Evolutionary conservation across 2,329 filamentous ascomycete genomes (phyloP), one percentile per base, ranked within the genome.

Genomic region (Clarireedia homoeocarpa): DNA sequence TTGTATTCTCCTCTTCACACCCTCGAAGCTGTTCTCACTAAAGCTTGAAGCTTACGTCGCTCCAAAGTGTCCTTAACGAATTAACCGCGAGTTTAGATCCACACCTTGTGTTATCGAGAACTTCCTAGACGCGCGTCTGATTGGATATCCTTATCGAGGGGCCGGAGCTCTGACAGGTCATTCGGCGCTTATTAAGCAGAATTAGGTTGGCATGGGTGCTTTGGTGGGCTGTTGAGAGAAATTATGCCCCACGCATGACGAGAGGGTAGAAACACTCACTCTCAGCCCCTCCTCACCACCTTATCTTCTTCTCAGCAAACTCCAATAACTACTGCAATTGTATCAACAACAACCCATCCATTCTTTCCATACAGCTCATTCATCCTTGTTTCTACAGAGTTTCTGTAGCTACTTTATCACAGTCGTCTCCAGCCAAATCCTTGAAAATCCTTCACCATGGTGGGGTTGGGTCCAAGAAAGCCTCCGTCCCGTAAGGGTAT

Each of bases 401-500:
- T 39, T 48, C 44, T 26, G 20, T 38, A 49, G 42, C 34, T 24
- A 20, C n/a, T 27, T 20, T 49, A n/a, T 39, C 17, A 12, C n/a
- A 14, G 20, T 39, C 17, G 20, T 40, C 17, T 30, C 27, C 27
- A 10, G 27, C 38, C 7, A 5, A 40, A 30, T 39, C 26, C 39
- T 49, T 54, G 46, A 54, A 62, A 55, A 56, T 48, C 53, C 39
- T 53, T 61, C 63, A 71, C 57, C 50, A 87, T 87, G 84, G 82
- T 85, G 63, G 79, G 80, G 66, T 65, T 84, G 59, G 81, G 82
- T 69, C 80, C 84, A 61, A 83, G 81, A 71, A 80, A 77, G 68
- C 77, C 78, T 61, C 84, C 83, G 44, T 85, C 83, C 73, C 83
- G 85, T 68, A 89, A 88, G 81, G 88, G 88, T 88, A 81, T 71